Evolutionary conservation across 345 rosid genomes (phyloP), one percentile per base, ranked within the genome.

Genomic region (Melastoma malabathricum): DNA sequence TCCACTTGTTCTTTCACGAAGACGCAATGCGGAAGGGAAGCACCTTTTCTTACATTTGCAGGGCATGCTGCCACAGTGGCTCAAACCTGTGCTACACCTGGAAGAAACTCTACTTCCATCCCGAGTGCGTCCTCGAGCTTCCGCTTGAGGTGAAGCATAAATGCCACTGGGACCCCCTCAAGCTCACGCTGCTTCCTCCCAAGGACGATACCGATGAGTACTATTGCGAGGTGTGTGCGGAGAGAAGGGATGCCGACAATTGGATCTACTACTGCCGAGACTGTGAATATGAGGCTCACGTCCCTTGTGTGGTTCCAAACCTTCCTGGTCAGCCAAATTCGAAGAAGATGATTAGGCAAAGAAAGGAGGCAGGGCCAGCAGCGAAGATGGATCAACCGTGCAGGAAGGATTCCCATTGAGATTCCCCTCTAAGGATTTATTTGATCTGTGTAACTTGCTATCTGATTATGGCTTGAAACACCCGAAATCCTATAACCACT

Each of bases 161-260:
- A 27, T 19, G 13, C 25, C 51, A 48, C 27, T 48, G 51, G 51
- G 25, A 48, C 51, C 19, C 51, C 25, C 51, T 48, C 25, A 27
- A 18, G 27, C 51, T 48, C 9, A 48, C 51, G n/a, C 16, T 27
- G 20, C 51, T 3, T 48, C 51, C 51, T 27, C 51, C 25, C 5
- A 19, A 18, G 13, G 15, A 13, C 51, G 51, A 18, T 23, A 29
- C 38, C 8, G 38, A 29, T 29, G 27, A 14, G 7, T 48, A 27
- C 51, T 48, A 7, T 13, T 48, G 51, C n/a, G 51, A 48, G 6
- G 20, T 48, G 27, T 48, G 51, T 27, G 51, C 20, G 19, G 25
- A 48, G 29, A 9, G 2, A 48, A 22, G 51, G 7, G 15, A 48
- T 27, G 15, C 51, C 15, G 51, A 19, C 2, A 27, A 3, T n/a